Percentiles rank a stretch among this genome's conserved stretches.
Conservation (phyloP, 805 yeast genomes). For the Pichia pseudocactophila region DNA sequence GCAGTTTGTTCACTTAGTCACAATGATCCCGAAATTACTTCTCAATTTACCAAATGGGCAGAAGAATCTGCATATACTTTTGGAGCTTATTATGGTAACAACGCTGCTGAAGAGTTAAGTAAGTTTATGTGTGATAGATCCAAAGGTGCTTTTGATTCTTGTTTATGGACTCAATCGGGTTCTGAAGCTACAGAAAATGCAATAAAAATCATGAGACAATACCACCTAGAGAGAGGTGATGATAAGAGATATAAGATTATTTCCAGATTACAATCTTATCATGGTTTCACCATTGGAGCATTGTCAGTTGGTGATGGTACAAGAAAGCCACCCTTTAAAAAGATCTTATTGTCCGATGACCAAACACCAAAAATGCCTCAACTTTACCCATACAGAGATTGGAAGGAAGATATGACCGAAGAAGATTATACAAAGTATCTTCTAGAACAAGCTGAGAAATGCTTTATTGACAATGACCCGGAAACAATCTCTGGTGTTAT, state of each 20-base stretch:
- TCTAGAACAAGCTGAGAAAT: constrained; percentile 32
- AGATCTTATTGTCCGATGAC: constrained; percentile 17
- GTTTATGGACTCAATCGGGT: constrained; percentile 54
- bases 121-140: constrained; percentile 35
- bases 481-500: constrained; percentile 34
- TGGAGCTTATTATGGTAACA: constrained; percentile 26
- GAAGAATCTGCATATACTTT: constrained; percentile 29
- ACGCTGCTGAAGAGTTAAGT: constrained; percentile 33
- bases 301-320: constrained; percentile 32
- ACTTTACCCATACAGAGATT: constrained; percentile 28
- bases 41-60: constrained; percentile 29
- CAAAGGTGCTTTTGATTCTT: constrained; percentile 31
- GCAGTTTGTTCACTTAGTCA: constrained; percentile 42
- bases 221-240: constrained; percentile 35
- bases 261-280: constrained; percentile 39
- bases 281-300: constrained; percentile 41
- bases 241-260: constrained; percentile 32
- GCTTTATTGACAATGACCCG: constrained; percentile 34
- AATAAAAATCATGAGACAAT: constrained; percentile 53
- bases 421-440: constrained; percentile 31
- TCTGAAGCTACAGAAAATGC: constrained; percentile 79
- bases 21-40: constrained; percentile 30
- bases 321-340: constrained; percentile 29
- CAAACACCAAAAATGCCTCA: constrained; percentile 25
- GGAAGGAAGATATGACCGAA: constrained; percentile 25